These are phyloP conservation scores for Aureobasidium sp. DNA, from an alignment of 2,329 filamentous ascomycete genomes.

Conservation along the genomic window DNA sequence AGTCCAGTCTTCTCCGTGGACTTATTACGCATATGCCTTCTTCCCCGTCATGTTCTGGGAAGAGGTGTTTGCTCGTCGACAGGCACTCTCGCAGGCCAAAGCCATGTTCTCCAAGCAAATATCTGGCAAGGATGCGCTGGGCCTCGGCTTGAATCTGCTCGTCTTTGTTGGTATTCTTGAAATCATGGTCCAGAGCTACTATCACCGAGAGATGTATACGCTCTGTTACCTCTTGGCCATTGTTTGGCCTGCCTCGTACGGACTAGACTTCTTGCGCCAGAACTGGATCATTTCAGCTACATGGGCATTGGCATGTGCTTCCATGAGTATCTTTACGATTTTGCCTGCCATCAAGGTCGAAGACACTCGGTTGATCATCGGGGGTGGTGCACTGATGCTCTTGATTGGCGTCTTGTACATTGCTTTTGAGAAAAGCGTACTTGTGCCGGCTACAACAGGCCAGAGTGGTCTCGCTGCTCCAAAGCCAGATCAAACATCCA, in stretches of 20 bases:
- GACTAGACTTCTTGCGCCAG: slow-evolving; percentile 60
- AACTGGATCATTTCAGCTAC: slow-evolving; percentile 58
- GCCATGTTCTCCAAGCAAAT: slow-evolving; percentile 62
- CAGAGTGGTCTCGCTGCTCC: slow-evolving; percentile 26
- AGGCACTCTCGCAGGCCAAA: slow-evolving; percentile 60
- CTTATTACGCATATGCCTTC: slow-evolving; percentile 86
- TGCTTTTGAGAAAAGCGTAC: slow-evolving; percentile 62
- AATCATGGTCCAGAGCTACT: slow-evolving; percentile 81
- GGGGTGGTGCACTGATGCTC: slow-evolving; percentile 74
- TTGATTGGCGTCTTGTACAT: slow-evolving; percentile 70
- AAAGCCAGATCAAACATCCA: slow-evolving; percentile 43
- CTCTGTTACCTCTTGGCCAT: slow-evolving; percentile 67
- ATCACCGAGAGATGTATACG: slow-evolving; percentile 81
- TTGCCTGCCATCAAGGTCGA: slow-evolving; percentile 83
- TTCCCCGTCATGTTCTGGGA: slow-evolving; percentile 97
- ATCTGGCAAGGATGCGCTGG: slow-evolving; percentile 50
- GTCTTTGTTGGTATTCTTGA: slow-evolving; percentile 70
- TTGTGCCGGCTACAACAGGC: slow-evolving; percentile 35
- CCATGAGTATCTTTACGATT: slow-evolving; percentile 88
- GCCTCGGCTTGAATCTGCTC: slow-evolving; percentile 57
- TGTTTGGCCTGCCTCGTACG: slow-evolving; percentile 72
- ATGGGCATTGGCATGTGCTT: slow-evolving; percentile 69
- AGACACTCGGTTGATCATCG: slow-evolving; percentile 61
- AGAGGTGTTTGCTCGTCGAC: slow-evolving; percentile 74
- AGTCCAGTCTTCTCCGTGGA: slow-evolving; percentile 68